Conservation (phyloP, 768 basidiomycete genomes). For the Pulveroboletus sp. region DNA sequence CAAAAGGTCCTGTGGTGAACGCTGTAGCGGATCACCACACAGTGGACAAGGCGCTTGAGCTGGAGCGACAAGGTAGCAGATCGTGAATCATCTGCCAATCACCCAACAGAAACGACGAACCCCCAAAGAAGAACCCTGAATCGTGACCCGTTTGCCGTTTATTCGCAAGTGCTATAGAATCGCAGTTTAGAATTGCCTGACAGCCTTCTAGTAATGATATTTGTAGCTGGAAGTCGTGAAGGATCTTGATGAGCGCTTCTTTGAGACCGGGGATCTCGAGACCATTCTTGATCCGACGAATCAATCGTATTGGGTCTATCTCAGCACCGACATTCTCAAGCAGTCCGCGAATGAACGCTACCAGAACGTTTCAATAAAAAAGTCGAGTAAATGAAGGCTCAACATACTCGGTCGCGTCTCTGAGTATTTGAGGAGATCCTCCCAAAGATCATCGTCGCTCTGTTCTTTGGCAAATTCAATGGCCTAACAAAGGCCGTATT, state of each 20-base stretch:
- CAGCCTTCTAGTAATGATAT: conserved; percentile 92
- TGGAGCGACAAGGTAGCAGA: conserved; percentile 25
- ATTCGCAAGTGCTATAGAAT: conserved; percentile 67
- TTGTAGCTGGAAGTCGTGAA: conserved; percentile 94
- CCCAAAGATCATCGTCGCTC: conserved; percentile 96
- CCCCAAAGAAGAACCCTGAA: conserved; percentile 69
- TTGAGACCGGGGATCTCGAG: conserved; percentile 95
- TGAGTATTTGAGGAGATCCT: conserved; percentile 89
- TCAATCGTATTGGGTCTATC: conserved; percentile 91
- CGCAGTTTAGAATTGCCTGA: conserved; percentile 78
- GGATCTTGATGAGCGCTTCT: conserved; percentile 90
- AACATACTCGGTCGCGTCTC: conserved; percentile 82
- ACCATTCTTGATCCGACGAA: conserved; percentile 92
- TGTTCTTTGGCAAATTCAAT: conserved; percentile 99
- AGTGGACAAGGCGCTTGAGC: conserved; percentile 63
- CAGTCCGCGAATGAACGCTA: conserved; percentile 90
- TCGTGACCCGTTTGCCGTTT: conserved; percentile 73
- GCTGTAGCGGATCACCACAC: conserved; percentile 56
- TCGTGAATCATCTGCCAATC: not conserved
- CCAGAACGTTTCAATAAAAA: not conserved
- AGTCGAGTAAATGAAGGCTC: not conserved
- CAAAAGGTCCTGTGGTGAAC: conserved; percentile 53
- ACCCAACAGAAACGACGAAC: conserved; percentile 39
- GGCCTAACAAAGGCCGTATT: conserved; percentile 45
- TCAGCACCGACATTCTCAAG: conserved; percentile 95